phyloP scores from a whole-genome alignment of 2,329 filamentous ascomycete species.

The Colletotrichum cereale region DNA sequence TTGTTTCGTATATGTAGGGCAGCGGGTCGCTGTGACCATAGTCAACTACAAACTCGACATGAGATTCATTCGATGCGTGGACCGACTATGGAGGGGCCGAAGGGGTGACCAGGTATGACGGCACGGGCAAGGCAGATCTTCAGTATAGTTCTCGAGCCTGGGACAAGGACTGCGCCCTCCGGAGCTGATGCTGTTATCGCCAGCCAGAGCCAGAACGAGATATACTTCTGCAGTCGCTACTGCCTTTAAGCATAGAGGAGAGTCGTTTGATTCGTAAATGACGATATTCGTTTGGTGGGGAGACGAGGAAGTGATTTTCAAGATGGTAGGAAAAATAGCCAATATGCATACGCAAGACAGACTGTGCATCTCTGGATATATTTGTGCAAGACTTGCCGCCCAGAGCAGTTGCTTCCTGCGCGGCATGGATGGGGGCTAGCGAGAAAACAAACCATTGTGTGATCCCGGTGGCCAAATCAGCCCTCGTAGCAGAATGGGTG shows the following conservation, averaged over 20 bases:
- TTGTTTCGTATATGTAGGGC: neutral
- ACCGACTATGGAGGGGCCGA: neutral
- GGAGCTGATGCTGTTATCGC: neutral
- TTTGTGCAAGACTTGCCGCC: neutral
- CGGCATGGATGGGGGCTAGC: neutral
- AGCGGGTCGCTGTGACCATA: conserved; percentile 7
- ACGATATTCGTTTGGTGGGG: conserved; percentile 19
- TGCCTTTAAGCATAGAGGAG: neutral
- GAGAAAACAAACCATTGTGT: neutral
- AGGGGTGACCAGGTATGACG: neutral
- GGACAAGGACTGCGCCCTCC: neutral
- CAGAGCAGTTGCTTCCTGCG: neutral
- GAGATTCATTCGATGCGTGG: neutral
- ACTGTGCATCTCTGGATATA: neutral
- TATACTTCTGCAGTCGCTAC: neutral
- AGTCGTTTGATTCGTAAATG: neutral
- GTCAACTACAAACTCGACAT: neutral
- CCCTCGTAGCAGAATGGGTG: neutral
- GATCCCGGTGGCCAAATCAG: too few relatives aligned
- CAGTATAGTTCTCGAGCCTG: conserved; percentile 5
- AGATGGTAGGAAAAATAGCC: neutral
- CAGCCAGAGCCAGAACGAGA: too few relatives aligned
- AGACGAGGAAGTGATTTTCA: conserved; percentile 1
- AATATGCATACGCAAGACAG: neutral
- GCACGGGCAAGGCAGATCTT: conserved; percentile 10